Conservation (phyloP, 495 filamentous ascomycete genomes). For the Penicillium taxi region DNA sequence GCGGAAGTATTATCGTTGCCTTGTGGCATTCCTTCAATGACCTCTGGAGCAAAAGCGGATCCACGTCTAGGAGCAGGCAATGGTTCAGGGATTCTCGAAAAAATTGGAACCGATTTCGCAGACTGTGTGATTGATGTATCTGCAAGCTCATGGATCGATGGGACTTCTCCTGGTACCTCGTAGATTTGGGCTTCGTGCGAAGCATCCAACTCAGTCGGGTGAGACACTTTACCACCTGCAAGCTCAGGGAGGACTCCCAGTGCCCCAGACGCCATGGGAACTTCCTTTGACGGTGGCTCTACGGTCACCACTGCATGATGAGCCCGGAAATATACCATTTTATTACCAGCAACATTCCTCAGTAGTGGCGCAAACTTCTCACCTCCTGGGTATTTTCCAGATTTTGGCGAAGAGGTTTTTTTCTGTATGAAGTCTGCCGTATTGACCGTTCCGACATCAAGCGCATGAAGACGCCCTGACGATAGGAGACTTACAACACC, state of each 20-base stretch:
- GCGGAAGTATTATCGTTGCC: conserved; percentile 4
- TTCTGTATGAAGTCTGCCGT: conserved; percentile 25
- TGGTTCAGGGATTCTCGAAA: conserved; percentile 9
- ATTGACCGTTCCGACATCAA: conserved; percentile 45
- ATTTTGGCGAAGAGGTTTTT: conserved; percentile 7
- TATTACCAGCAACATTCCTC: conserved; percentile 36
- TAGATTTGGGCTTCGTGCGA: conserved; percentile 27
- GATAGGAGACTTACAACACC: conserved; percentile 47
- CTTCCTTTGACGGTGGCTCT: conserved; percentile 31
- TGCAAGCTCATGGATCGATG: conserved; percentile 34
- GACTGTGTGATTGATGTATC: conserved; percentile 27
- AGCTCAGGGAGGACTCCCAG: conserved; percentile 33
- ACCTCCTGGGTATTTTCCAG: conserved; percentile 31
- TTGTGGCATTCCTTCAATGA: conserved; percentile 12
- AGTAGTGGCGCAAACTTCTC: conserved; percentile 49
- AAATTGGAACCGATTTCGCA: background rate
- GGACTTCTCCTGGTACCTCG: conserved; percentile 36
- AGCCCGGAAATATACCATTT: conserved; percentile 47
- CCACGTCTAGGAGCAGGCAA: conserved; percentile 26
- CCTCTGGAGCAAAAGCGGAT: conserved; percentile 41
- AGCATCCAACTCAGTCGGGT: conserved; percentile 34
- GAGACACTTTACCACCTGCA: conserved; percentile 17
- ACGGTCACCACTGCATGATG: conserved; percentile 51
- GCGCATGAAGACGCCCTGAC: conserved; percentile 42
- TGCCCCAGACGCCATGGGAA: conserved; percentile 15